phyloP scores from a whole-genome alignment of 495 filamentous ascomycete species.

The Amorphotheca resinae region DNA sequence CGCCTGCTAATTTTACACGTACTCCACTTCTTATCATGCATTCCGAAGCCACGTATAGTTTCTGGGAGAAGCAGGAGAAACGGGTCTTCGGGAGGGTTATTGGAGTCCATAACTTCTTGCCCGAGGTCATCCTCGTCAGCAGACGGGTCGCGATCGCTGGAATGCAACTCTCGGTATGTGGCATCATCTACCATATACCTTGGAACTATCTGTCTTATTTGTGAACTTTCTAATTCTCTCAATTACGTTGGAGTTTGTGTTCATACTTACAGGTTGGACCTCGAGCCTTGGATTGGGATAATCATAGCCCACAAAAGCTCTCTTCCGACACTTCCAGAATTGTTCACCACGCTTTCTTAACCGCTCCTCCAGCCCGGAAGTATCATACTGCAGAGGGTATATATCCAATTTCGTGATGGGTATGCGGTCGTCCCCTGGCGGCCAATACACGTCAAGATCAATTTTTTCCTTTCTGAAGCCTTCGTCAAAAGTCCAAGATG shows the following conservation, averaged over 20 bases:
- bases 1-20: not conserved
- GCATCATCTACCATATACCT: not conserved
- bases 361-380: not conserved
- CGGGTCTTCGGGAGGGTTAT: conserved; percentile 8
- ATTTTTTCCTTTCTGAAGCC: not conserved
- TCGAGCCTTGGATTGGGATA: not conserved
- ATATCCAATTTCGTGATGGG: conserved; percentile 2
- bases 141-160: not conserved
- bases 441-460: not conserved
- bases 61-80: conserved; percentile 19
- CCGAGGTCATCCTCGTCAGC: not conserved
- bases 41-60: conserved; percentile 20
- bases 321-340: conserved; percentile 6
- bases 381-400: conserved; percentile 4
- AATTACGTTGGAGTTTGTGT: not conserved
- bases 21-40: conserved; percentile 24
- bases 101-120: not conserved
- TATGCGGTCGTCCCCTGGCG: not conserved
- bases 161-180: not conserved
- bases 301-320: conserved; percentile 1
- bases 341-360: not conserved
- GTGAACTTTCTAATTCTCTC: not conserved
- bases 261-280: not conserved
- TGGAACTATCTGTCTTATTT: not conserved
- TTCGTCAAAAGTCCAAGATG: not conserved